Percentiles rank a stretch among this genome's conserved stretches.
Conservation (phyloP, 352 stramenopile genomes). For the Globisporangium viniferum region DNA sequence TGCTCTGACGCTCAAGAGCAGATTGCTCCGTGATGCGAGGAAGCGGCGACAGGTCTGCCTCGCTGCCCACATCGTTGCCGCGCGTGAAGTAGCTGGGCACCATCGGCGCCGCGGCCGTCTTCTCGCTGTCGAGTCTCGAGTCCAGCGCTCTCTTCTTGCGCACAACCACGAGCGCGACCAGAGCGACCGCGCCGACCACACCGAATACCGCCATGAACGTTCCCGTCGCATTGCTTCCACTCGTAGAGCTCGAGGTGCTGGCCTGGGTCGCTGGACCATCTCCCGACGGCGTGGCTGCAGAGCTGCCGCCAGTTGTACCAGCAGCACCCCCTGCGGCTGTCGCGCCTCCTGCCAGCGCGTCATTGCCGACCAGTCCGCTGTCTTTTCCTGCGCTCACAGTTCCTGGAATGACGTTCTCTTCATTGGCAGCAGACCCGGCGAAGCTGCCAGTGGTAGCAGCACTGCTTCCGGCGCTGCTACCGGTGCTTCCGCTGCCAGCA, state of each 20-base stretch:
- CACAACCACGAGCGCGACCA: conserved; percentile 50
- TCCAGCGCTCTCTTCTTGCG: conserved; percentile 47
- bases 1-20: conserved; percentile 14
- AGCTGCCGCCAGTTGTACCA: conserved; percentile 17
- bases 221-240: conserved; percentile 27
- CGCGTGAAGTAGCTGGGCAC: conserved; percentile 40
- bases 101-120: conserved; percentile 30
- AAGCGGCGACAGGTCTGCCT: conserved; percentile 29
- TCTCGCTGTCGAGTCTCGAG: conserved; percentile 39
- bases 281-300: not conserved
- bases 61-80: conserved; percentile 22
- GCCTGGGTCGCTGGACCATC: conserved; percentile 13
- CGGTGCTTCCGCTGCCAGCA: not conserved
- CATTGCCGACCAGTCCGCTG: conserved; percentile 1
- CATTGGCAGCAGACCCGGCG: conserved; percentile 8
- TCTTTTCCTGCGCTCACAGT: conserved; percentile 6
- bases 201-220: conserved; percentile 55
- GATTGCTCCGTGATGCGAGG: conserved; percentile 13
- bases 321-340: conserved; percentile 18
- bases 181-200: conserved; percentile 33
- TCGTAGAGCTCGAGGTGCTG: conserved; percentile 29
- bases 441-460: not conserved
- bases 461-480: not conserved
- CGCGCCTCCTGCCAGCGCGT: conserved; percentile 1
- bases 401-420: conserved; percentile 15